A percentile compares a stretch with the other conserved stretches of the same genome.
Evolutionary conservation across 257 asterid genomes (phyloP).

Genomic region (Forsythia viridissima): DNA sequence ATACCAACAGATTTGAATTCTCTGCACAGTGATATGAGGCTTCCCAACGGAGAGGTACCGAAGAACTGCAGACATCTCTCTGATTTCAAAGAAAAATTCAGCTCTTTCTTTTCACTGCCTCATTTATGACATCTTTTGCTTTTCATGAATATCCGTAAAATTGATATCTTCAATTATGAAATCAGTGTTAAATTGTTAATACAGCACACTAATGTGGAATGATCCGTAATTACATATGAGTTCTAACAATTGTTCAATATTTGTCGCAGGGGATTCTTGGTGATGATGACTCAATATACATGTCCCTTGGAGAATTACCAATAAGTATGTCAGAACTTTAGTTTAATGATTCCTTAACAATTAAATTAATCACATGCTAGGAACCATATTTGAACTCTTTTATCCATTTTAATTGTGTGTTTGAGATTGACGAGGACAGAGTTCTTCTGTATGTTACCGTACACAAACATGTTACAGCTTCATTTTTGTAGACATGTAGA

Average conservation of each 20-base stretch:
- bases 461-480: too few species aligned
- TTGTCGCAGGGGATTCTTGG: slow-evolving; percentile 79
- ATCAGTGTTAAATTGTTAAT: too few species aligned
- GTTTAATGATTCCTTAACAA: slow-evolving; percentile 7
- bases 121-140: slow-evolving; percentile 1
- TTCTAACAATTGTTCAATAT: too few species aligned
- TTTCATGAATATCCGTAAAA: slow-evolving; percentile 13
- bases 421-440: too few species aligned
- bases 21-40: slow-evolving; percentile 69
- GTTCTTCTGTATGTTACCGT: too few species aligned
- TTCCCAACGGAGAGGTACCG: slow-evolving; percentile 76
- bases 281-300: slow-evolving; percentile 89
- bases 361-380: neutral
- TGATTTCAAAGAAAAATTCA: neutral
- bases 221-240: too few species aligned
- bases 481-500: too few species aligned
- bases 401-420: neutral
- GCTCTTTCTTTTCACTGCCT: slow-evolving; percentile 1
- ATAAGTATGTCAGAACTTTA: slow-evolving; percentile 55
- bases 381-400: too few species aligned
- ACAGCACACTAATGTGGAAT: too few species aligned
- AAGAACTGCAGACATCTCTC: slow-evolving; percentile 18
- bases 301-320: slow-evolving; percentile 95
- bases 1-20: slow-evolving; percentile 61
- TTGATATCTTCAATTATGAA: neutral